phyloP scores from a whole-genome alignment of 2,329 filamentous ascomycete species.

The Neoascochyta sp. region DNA sequence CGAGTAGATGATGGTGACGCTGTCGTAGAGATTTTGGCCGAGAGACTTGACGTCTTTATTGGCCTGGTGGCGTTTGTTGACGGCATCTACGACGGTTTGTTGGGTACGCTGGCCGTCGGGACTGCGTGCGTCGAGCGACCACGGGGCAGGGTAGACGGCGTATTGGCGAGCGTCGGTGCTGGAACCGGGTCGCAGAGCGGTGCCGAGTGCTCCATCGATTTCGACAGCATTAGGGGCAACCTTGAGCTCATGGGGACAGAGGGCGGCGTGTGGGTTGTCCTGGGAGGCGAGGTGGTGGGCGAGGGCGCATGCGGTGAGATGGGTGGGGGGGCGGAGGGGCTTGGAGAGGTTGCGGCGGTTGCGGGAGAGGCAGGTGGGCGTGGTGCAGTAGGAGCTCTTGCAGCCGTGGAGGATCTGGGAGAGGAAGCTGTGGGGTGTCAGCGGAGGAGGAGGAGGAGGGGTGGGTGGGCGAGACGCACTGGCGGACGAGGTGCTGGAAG shows the following conservation, averaged over 20 bases:
- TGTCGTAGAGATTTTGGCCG: conserved; percentile 55
- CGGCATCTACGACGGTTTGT: conserved; percentile 10
- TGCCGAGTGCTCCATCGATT: conserved; percentile 12
- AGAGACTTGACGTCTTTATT: conserved; percentile 60
- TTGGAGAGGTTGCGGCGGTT: conserved; percentile 64
- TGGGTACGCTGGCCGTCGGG: no score
- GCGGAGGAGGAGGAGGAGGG: conserved; percentile 9
- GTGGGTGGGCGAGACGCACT: conserved; percentile 21
- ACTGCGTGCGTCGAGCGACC: conserved; percentile 1
- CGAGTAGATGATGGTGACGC: conserved; percentile 31
- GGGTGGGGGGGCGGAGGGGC: conserved; percentile 74
- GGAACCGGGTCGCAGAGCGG: conserved; percentile 1
- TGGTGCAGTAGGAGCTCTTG: conserved; percentile 63
- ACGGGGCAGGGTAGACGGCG: conserved; percentile 5
- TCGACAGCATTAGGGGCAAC: conserved; percentile 27
- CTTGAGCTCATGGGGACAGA: conserved; percentile 56
- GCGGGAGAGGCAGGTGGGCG: conserved; percentile 75
- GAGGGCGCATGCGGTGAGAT: conserved; percentile 75
- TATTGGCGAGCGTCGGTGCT: conserved; percentile 2
- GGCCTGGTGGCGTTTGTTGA: conserved; percentile 24
- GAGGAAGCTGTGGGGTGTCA: conserved; percentile 60
- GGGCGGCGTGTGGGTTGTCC: conserved; percentile 66
- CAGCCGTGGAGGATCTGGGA: conserved; percentile 81
- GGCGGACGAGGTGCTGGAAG: conserved; percentile 34
- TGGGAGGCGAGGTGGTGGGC: conserved; percentile 77